Conservation (phyloP, 2,329 filamentous ascomycete genomes). For the Claviceps monticola region DNA sequence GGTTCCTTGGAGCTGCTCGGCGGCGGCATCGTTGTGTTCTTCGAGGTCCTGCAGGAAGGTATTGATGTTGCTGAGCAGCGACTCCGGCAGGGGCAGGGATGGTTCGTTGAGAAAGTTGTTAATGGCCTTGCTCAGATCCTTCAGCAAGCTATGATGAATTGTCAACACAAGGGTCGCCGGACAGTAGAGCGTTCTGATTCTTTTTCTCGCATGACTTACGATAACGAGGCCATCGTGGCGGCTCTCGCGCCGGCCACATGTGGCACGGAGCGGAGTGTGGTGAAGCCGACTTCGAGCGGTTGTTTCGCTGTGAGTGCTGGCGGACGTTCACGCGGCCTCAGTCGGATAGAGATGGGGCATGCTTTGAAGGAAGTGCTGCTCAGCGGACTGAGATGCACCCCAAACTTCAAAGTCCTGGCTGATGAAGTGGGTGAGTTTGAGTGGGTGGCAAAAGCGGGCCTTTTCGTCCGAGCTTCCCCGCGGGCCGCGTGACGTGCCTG, state of each 20-base stretch:
- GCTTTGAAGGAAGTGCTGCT: no score
- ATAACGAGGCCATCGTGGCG: constrained; percentile 13
- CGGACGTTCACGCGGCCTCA: constrained; percentile 36
- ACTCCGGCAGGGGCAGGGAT: constrained; percentile 49
- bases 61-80: constrained; percentile 47
- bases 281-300: not conserved
- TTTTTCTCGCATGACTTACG: constrained; percentile 10
- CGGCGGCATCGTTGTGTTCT: constrained; percentile 50
- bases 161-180: no score
- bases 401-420: no score
- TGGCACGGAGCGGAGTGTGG: not conserved
- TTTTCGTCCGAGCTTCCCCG: no score
- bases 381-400: no score
- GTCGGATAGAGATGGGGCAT: constrained; percentile 16
- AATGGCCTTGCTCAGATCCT: constrained; percentile 47
- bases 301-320: not conserved
- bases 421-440: no score
- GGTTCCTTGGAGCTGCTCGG: constrained; percentile 63
- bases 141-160: constrained; percentile 33
- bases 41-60: constrained; percentile 55
- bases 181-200: no score
- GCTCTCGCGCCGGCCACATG: constrained; percentile 2
- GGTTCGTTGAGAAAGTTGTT: constrained; percentile 34
- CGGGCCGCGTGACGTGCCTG: no score
- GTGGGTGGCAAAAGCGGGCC: no score